Evolutionary conservation across 495 filamentous ascomycete genomes (phyloP).

Genomic region (Neurospora sp.): DNA sequence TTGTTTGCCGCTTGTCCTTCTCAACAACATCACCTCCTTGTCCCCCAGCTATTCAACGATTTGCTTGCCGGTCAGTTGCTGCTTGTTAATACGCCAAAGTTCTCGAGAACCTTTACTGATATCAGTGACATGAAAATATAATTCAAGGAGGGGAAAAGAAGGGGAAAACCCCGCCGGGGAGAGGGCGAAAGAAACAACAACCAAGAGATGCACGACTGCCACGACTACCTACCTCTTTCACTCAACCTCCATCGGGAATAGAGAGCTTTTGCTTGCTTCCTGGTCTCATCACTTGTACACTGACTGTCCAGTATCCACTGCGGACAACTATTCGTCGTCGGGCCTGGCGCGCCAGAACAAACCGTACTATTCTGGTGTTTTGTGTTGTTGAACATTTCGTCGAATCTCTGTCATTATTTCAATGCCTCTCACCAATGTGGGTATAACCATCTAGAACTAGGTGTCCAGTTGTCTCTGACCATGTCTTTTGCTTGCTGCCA

Average conservation of each 20-base stretch:
- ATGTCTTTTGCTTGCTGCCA: not conserved
- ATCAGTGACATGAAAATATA: no score
- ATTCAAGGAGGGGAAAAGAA: no score
- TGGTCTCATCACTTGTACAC: not conserved
- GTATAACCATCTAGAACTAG: not conserved
- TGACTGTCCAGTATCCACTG: not conserved
- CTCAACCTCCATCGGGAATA: not conserved
- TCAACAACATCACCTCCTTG: not conserved
- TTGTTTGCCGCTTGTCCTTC: not conserved
- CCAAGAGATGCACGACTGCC: no score
- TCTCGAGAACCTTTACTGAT: no score
- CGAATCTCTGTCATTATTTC: not conserved
- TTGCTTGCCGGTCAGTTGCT: no score
- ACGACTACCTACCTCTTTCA: no score
- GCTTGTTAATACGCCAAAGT: no score
- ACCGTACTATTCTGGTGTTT: not conserved
- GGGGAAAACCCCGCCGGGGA: no score
- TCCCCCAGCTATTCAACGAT: not conserved
- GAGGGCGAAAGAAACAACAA: no score
- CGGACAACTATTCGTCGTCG: not conserved
- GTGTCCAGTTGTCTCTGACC: not conserved
- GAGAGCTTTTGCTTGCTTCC: not conserved
- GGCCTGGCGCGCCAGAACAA: not conserved
- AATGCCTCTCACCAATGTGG: not conserved
- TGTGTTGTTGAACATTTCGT: not conserved